Conservation (phyloP, 2,329 filamentous ascomycete genomes). For the Sporothrix phasma region DNA sequence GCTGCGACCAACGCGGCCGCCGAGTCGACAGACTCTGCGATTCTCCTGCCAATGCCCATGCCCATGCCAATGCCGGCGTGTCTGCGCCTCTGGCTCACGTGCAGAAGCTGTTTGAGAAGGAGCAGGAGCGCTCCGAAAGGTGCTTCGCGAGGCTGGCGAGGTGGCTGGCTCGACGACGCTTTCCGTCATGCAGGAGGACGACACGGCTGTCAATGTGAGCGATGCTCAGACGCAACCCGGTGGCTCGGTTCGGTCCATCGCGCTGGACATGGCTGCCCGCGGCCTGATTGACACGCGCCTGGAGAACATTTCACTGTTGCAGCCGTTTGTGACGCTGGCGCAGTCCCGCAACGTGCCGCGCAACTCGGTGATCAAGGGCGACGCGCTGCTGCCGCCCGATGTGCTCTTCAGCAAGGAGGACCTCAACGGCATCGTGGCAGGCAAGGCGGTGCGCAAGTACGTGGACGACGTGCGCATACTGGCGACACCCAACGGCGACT, state of each 20-base stretch:
- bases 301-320: slow-evolving; percentile 3
- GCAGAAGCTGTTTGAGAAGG: slow-evolving; percentile 5
- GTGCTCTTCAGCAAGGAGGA: slow-evolving; percentile 44
- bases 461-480: slow-evolving; percentile 57
- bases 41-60: too few relatives aligned
- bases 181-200: not conserved
- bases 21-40: not conserved
- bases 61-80: not conserved
- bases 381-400: slow-evolving; percentile 29
- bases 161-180: slow-evolving; percentile 10
- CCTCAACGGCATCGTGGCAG: slow-evolving; percentile 43
- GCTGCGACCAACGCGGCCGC: not conserved
- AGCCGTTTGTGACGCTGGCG: slow-evolving; percentile 5
- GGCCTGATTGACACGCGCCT: slow-evolving; percentile 13
- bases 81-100: not conserved
- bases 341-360: not conserved
- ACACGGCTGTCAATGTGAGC: not conserved
- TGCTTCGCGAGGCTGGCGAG: slow-evolving; percentile 7
- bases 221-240: not conserved
- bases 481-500: slow-evolving; percentile 66
- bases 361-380: slow-evolving; percentile 3
- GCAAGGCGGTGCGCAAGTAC: slow-evolving; percentile 50
- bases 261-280: slow-evolving; percentile 16
- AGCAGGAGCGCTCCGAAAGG: slow-evolving; percentile 9
- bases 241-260: slow-evolving; percentile 16